A percentile compares a stretch with the other conserved stretches of the same genome.
Conservation (phyloP, 192 early-diverging fungal genomes). For the Coemansia brasiliensis region DNA sequence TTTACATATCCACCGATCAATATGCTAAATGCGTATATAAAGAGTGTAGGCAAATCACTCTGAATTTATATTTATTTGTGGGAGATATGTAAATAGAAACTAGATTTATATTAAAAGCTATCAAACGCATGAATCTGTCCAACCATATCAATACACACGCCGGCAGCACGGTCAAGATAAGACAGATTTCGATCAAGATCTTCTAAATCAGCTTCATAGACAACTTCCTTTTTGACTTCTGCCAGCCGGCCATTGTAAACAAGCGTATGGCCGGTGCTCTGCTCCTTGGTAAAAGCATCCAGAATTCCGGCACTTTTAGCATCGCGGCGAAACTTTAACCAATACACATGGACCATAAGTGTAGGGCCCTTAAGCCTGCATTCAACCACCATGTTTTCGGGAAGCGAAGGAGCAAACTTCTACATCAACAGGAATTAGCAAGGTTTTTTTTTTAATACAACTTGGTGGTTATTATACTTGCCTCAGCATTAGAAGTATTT, state of each 20-base stretch:
- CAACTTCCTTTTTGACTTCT: conserved; percentile 32
- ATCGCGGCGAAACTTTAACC: conserved; percentile 34
- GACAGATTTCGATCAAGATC: conserved; percentile 12
- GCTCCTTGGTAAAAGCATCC: conserved; percentile 43
- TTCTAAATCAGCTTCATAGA: conserved; percentile 22
- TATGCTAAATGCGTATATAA: background rate
- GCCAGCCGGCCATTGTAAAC: conserved; percentile 39
- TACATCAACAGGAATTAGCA: conserved; percentile 14
- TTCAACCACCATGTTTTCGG: conserved; percentile 43
- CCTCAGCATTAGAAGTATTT: conserved; percentile 23
- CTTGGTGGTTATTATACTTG: background rate
- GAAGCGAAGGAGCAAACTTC: conserved; percentile 49
- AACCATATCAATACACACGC: conserved; percentile 32
- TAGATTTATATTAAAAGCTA: background rate
- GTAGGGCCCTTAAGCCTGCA: conserved; percentile 18
- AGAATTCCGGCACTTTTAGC: conserved; percentile 33
- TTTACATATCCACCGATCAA: background rate
- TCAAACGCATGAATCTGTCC: conserved; percentile 47
- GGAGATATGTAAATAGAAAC: background rate
- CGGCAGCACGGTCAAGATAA: conserved; percentile 18
- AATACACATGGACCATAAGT: conserved; percentile 29
- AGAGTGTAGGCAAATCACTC: background rate
- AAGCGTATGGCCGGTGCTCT: conserved; percentile 37
- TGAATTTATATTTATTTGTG: background rate
- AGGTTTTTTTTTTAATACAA: background rate